Percentiles rank a stretch among this genome's conserved stretches.
These are phyloP conservation scores for Collybia nuda DNA, from an alignment of 768 basidiomycete genomes.

Conservation along the genomic window DNA sequence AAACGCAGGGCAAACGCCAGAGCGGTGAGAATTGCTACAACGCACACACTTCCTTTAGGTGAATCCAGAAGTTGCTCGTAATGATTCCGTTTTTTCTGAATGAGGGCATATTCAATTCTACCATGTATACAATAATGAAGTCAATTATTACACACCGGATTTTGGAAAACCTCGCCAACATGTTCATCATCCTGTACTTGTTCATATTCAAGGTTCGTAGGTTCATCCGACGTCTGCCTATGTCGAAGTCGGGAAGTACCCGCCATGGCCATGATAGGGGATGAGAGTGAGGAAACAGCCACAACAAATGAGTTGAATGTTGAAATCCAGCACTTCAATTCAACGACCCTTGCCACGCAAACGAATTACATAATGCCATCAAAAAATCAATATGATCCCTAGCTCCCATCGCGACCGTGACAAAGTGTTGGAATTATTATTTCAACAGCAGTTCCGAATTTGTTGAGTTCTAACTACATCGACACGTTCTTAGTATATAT, in stretches of 20 bases:
- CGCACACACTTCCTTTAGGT: conserved; percentile 55
- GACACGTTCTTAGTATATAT: too few species aligned
- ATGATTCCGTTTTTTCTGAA: conserved; percentile 54
- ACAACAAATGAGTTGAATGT: conserved; percentile 3
- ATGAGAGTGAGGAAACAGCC: conserved; percentile 2
- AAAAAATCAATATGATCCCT: neutral
- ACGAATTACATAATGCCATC: neutral
- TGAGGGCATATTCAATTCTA: conserved; percentile 6
- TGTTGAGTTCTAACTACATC: too few species aligned
- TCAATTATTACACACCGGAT: conserved; percentile 35
- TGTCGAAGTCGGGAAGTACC: conserved; percentile 17
- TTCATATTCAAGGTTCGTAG: conserved; percentile 20
- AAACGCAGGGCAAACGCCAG: conserved; percentile 84
- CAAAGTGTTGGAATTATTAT: too few species aligned
- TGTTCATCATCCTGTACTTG: conserved; percentile 54
- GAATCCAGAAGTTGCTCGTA: conserved; percentile 66
- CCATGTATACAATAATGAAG: neutral
- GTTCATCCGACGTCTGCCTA: conserved; percentile 4
- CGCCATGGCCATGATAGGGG: conserved; percentile 11
- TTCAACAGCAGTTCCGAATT: too few species aligned
- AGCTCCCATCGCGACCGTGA: neutral
- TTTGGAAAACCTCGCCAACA: conserved; percentile 46
- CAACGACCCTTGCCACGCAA: conserved; percentile 2
- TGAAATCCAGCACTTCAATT: neutral
- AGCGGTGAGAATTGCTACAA: conserved; percentile 66